Evolutionary conservation across 352 stramenopile species (phyloP).

Genomic region (Halophytophthora polymorphica): DNA sequence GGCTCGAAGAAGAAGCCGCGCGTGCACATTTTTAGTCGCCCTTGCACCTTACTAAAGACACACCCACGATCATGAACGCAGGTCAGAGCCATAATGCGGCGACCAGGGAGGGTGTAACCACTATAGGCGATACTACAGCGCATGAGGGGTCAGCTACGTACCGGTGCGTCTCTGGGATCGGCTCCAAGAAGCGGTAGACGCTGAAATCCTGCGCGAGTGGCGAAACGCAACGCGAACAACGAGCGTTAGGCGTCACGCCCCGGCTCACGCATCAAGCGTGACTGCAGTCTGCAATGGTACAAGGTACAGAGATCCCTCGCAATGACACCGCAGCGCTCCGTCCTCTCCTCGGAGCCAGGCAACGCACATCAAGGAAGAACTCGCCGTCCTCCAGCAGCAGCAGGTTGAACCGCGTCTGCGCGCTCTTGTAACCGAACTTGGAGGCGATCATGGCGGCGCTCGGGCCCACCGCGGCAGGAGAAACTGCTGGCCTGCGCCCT

Average conservation of each 20-base stretch:
- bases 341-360: background rate
- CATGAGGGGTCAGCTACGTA: slow-evolving; percentile 13
- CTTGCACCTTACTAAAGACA: slow-evolving; percentile 59
- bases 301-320: background rate
- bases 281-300: background rate
- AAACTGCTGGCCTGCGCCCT: no score
- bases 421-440: slow-evolving; percentile 42
- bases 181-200: slow-evolving; percentile 71
- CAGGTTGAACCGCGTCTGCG: slow-evolving; percentile 89
- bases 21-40: slow-evolving; percentile 86
- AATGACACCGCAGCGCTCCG: background rate
- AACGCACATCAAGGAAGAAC: slow-evolving; percentile 90
- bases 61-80: slow-evolving; percentile 1
- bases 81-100: background rate
- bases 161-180: slow-evolving; percentile 48
- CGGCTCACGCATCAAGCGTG: background rate
- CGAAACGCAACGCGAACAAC: background rate
- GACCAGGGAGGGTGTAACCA: slow-evolving; percentile 4
- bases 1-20: slow-evolving; percentile 92
- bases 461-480: no score
- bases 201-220: slow-evolving; percentile 67
- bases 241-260: background rate
- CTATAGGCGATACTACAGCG: background rate
- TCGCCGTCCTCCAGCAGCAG: slow-evolving; percentile 93
- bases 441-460: slow-evolving; percentile 30